Conservation (phyloP, 176 grass and related monocot genomes). For the Stipa capillata region DNA sequence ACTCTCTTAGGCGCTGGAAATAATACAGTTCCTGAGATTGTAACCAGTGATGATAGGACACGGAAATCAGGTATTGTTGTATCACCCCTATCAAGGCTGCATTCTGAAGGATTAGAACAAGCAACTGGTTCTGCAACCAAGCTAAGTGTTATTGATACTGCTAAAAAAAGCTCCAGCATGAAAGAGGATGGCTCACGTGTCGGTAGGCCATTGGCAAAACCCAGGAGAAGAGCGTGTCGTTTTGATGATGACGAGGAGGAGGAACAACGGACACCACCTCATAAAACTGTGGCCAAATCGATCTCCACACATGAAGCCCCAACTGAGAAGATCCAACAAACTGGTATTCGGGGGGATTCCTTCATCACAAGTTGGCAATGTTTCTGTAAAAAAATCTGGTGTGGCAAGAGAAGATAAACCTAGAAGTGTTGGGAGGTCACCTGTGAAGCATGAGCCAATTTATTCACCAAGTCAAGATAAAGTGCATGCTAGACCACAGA, state of each 20-base stretch:
- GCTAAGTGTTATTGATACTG: constrained; percentile 15
- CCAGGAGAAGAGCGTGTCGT: constrained; percentile 55
- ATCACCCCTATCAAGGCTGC: constrained; percentile 27
- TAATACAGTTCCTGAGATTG: constrained; percentile 19
- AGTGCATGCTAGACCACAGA: constrained; percentile 33
- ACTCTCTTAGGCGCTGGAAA: constrained; percentile 12
- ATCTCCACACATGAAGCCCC: constrained; percentile 17
- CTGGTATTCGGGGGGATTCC: constrained; percentile 25
- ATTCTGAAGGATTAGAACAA: constrained; percentile 22
- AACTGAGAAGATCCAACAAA: constrained; percentile 32
- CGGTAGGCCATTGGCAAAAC: constrained; percentile 27
- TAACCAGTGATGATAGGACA: constrained; percentile 6
- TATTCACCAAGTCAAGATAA: constrained; percentile 50
- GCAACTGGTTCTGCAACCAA: constrained; percentile 23
- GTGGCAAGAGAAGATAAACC: constrained; percentile 47
- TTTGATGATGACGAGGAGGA: constrained; percentile 62
- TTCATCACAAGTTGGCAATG: constrained; percentile 29
- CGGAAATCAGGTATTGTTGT: constrained; percentile 8
- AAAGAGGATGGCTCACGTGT: constrained; percentile 27
- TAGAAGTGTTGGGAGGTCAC: constrained; percentile 34
- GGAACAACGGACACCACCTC: constrained; percentile 59
- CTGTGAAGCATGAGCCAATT: constrained; percentile 35
- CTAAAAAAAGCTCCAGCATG: constrained; percentile 36
- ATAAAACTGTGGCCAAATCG: constrained; percentile 47
- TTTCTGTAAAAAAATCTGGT: constrained; percentile 36